phyloP scores from a whole-genome alignment of 306 rosid genomes.

The Vigna unguiculata region DNA sequence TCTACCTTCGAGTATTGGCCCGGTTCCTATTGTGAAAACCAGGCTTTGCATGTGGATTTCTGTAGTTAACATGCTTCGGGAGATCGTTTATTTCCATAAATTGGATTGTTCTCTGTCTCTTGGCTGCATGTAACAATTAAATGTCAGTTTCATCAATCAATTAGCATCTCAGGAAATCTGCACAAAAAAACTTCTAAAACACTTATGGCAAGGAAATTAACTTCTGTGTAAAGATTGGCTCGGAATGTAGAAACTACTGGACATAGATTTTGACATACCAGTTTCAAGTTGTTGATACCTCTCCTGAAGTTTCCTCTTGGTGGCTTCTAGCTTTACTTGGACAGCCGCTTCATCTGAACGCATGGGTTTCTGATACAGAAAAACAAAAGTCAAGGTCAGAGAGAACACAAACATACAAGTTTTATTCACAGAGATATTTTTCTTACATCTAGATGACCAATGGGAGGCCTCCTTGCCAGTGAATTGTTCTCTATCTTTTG shows the following conservation, averaged over 20 bases:
- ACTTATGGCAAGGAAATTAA: background rate
- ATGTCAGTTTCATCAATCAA: constrained; percentile 32
- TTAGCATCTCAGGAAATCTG: constrained; percentile 25
- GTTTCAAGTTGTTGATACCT: constrained; percentile 93
- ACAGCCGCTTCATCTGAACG: constrained; percentile 65
- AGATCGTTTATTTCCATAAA: constrained; percentile 93
- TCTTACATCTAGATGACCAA: constrained; percentile 63
- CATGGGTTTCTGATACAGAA: constrained; percentile 57
- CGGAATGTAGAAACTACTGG: background rate
- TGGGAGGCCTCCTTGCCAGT: constrained; percentile 59
- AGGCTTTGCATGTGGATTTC: constrained; percentile 64
- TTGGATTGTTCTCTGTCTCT: constrained; percentile 89
- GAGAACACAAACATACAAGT: constrained; percentile 23
- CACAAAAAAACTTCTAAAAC: background rate
- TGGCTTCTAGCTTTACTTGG: constrained; percentile 84
- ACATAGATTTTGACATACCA: constrained; percentile 55
- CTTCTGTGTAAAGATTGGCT: background rate
- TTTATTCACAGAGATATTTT: constrained; percentile 1
- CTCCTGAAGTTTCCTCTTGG: constrained; percentile 96
- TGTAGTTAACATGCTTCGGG: constrained; percentile 74
- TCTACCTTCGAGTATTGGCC: constrained; percentile 64
- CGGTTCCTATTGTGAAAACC: constrained; percentile 72
- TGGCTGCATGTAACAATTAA: constrained; percentile 61
- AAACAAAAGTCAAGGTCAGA: constrained; percentile 41
- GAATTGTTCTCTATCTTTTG: constrained; percentile 52